Conservation (phyloP, 2,329 filamentous ascomycete genomes). For the Rhinocladiella mackenziei region DNA sequence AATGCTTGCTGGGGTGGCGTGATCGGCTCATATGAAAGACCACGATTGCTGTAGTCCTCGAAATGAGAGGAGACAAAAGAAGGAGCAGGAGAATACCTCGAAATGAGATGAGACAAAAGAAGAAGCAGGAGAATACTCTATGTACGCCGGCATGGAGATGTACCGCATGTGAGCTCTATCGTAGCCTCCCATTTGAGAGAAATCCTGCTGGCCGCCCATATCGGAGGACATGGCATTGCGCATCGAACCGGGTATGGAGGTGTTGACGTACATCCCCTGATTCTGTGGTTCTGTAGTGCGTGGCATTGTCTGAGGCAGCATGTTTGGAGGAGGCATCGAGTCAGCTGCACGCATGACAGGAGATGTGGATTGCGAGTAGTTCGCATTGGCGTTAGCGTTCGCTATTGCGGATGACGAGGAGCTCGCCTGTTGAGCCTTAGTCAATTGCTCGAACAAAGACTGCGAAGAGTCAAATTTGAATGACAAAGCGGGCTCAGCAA, state of each 20-base stretch:
- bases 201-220: constrained; percentile 91
- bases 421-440: constrained; percentile 97
- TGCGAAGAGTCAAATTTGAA: constrained; percentile 99
- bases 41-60: constrained; percentile 95
- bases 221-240: constrained; percentile 64
- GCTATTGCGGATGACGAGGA: constrained; percentile 96
- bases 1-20: constrained; percentile 90
- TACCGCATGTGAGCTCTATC: constrained; percentile 83
- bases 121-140: constrained; percentile 98
- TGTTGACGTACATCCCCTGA: no score
- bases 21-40: constrained; percentile 92
- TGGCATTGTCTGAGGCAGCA: constrained; percentile 64
- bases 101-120: no score
- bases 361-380: constrained; percentile 75
- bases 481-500: constrained; percentile 93
- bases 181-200: constrained; percentile 71
- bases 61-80: constrained; percentile 99
- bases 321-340: constrained; percentile 86
- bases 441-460: constrained; percentile 98
- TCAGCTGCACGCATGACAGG: constrained; percentile 88
- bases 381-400: constrained; percentile 64
- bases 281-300: no score
- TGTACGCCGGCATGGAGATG: constrained; percentile 96
- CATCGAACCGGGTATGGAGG: no score
- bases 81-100: no score